Conservation (phyloP, 129 eudicot genomes). For the Tanacetum coccineum region DNA sequence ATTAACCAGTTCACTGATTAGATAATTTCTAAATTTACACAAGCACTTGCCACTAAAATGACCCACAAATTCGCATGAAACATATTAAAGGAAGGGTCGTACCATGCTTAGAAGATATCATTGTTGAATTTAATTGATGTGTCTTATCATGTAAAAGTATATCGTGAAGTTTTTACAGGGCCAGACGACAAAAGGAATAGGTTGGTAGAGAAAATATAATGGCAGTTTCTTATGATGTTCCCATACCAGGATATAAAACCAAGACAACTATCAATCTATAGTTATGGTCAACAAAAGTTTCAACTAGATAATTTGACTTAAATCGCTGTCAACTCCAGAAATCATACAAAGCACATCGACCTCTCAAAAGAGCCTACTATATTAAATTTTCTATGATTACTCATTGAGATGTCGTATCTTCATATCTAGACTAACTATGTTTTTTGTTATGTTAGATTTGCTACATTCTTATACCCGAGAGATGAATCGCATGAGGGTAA, state of each 20-base stretch:
- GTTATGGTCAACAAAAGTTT: slow-evolving; percentile 71
- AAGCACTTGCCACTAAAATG: too few relatives aligned
- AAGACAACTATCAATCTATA: slow-evolving; percentile 72
- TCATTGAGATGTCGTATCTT: not conserved
- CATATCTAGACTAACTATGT: not conserved
- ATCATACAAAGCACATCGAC: slow-evolving; percentile 66
- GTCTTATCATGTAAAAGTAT: too few relatives aligned
- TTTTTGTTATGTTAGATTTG: slow-evolving; percentile 46
- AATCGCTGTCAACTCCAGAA: slow-evolving; percentile 64
- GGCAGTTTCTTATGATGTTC: slow-evolving; percentile 84
- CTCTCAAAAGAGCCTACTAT: slow-evolving; percentile 61
- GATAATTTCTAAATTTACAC: too few relatives aligned
- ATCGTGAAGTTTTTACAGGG: too few relatives aligned
- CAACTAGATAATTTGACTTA: slow-evolving; percentile 56
- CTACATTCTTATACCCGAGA: slow-evolving; percentile 70
- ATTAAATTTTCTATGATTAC: slow-evolving; percentile 23
- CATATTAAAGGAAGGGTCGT: too few relatives aligned
- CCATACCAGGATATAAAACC: slow-evolving; percentile 82
- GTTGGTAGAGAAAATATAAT: slow-evolving; percentile 60
- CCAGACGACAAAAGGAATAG: too few relatives aligned
- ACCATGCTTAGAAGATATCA: too few relatives aligned
- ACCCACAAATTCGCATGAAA: too few relatives aligned
- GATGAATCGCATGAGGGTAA: slow-evolving; percentile 75
- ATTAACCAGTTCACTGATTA: too few relatives aligned
- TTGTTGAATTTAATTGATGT: too few relatives aligned